phyloP scores from a whole-genome alignment of 2,329 filamentous ascomycete genomes.

The Cladosporium sp. region DNA sequence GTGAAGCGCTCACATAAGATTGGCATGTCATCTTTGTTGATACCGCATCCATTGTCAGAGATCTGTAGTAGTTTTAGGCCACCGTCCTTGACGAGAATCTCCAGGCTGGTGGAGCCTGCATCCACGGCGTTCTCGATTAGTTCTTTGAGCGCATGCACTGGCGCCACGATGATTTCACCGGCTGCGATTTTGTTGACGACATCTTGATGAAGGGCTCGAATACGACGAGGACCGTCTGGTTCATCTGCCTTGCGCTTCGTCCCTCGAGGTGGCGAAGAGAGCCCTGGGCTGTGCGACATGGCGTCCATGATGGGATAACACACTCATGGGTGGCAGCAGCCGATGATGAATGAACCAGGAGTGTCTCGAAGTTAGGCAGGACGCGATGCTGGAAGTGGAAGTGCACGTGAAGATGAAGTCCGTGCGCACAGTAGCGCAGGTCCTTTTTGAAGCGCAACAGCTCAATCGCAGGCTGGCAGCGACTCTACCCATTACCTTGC shows the following conservation, averaged over 20 bases:
- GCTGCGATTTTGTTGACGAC: slow-evolving; percentile 99
- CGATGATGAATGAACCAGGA: background rate
- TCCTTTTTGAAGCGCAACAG: background rate
- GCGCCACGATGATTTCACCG: slow-evolving; percentile 96
- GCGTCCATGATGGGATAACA: background rate
- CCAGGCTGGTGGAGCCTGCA: slow-evolving; percentile 88
- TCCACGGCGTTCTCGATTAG: slow-evolving; percentile 96
- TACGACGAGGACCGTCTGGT: slow-evolving; percentile 44
- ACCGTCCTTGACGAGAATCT: slow-evolving; percentile 91
- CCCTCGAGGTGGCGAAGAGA: slow-evolving; percentile 31
- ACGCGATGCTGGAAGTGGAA: background rate
- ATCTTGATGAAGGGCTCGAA: slow-evolving; percentile 81
- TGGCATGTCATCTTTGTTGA: slow-evolving; percentile 85
- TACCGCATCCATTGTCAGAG: slow-evolving; percentile 94
- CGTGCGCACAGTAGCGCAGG: background rate
- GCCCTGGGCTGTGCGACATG: background rate
- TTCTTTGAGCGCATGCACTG: slow-evolving; percentile 93
- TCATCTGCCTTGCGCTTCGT: slow-evolving; percentile 37
- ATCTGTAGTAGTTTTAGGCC: slow-evolving; percentile 94
- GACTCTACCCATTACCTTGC: background rate
- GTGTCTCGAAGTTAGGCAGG: background rate
- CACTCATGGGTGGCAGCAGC: background rate
- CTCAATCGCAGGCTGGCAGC: background rate
- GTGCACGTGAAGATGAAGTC: background rate
- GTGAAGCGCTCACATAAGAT: slow-evolving; percentile 96